Base-by-base conservation (phyloP, 768 basidiomycete species). In the Boletus sp. region DNA sequence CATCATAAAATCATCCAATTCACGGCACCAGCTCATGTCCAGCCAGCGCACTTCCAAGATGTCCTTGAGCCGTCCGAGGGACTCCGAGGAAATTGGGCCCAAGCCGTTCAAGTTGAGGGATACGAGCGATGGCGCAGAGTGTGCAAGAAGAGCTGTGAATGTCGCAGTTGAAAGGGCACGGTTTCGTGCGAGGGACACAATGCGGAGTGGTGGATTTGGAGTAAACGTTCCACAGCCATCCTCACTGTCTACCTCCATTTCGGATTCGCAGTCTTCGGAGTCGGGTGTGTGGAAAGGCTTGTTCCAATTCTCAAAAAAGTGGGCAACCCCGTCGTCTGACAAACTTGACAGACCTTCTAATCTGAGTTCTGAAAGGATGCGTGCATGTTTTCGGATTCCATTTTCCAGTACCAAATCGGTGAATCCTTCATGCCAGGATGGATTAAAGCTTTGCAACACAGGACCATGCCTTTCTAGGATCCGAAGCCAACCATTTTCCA, bases 21-120 rank as follows among this genome's bases (percentile, higher is more conserved):
- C 80, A 47, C 95, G 76, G 64, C 94, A 94, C 83, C 89, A 98
- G 1, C 94, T 89, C 3, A 94, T 72, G 66, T 98, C 90, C 40
- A 98, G 59, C 66, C 75, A 79, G 63, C 68, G 73, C 67, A 96
- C 59, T 36, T 78, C 73, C 3, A 61, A 66, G 15, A 71, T 76
- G 10, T 37, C 70, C 75, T 68, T 66, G 42, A 71, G 67, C 24
- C 73, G 65, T 12, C 63, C 73, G 30, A 90, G 68, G 2, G 75
- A 71, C 12, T 82, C 82, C 35, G 78, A 75, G 0, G 79, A 77
- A 0, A 83, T 77, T 4, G 80, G 80, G 66, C 87, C 87, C 84
- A 90, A 85, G 3, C 90, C 87, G 51, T 94, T 92, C 65, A 98
- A 80, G 59, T 81, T 81, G 28, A 98, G 77, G 28, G 76, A 70